Base-by-base conservation (phyloP, 306 rosid genomes). In the Rubus parviflorus region DNA sequence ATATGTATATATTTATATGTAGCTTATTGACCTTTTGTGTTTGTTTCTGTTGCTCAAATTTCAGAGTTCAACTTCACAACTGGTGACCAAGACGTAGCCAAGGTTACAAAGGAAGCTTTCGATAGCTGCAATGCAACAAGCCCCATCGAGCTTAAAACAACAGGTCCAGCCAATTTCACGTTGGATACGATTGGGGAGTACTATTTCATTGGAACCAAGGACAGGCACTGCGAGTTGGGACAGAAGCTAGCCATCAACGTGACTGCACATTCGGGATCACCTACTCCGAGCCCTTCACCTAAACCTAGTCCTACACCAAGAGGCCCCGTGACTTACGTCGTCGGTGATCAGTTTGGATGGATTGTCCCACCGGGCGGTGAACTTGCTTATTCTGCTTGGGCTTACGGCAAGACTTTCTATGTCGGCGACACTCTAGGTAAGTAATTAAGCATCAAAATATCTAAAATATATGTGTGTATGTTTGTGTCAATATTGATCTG, bases 21-120 rank as follows among this genome's bases (percentile, higher is more conserved):
- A 30, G 4, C 42, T 64, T 64, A 17, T 0, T 69, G 7, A 22
- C 49, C 7, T 22, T 17, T 0, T 12, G 8, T 30, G 1, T 23
- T 49, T 60, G 2, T 62, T 17, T 47, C 6, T 3, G 16, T 71
- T 43, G 35, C 5, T 77, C 14, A 20, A 37, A 69, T 23, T 23
- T 30, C 68, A 89, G 93, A 68, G 74, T 89, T 89, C 88, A 87
- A 87, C 48, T 89, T 89, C 85, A 83, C 80, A 22, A 80, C 82
- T 54, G 89, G 84, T 45, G 56, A 81, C 3, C 82, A 89, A 53
- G 89, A 87, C 16, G 91, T 89, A 37, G 93, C 93, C 22, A 77
- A 70, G 63, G 93, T 89, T 22, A 83, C 93, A 38, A 80, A 47
- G 69, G 86, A 85, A 35, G 87, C 83, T n/a, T 89, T 73, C 81